Evolutionary conservation across 768 basidiomycete genomes (phyloP).

Genomic region (Cyathus striatus): DNA sequence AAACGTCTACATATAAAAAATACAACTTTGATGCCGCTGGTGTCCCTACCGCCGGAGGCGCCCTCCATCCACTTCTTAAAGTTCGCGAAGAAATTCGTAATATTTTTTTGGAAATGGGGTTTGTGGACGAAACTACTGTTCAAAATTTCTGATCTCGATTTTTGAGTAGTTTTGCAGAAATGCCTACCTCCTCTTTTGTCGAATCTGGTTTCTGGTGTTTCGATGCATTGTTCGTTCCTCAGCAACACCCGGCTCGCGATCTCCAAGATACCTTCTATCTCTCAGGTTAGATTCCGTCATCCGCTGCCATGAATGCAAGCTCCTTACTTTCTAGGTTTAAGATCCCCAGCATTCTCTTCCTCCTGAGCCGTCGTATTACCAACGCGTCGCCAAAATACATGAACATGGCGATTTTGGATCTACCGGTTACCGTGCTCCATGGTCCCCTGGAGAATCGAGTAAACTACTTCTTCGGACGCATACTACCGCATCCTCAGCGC

Average conservation of each 20-base stretch:
- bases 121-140: conserved; percentile 1
- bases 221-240: conserved; percentile 96
- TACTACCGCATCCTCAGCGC: conserved; percentile 90
- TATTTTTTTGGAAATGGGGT: conserved; percentile 99
- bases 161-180: conserved; percentile 95
- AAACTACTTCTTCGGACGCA: conserved; percentile 95
- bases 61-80: conserved; percentile 93
- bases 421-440: conserved; percentile 94
- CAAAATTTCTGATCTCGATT: conserved; percentile 3
- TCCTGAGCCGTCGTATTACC: conserved; percentile 81
- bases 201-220: conserved; percentile 99
- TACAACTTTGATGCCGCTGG: conserved; percentile 99
- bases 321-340: conserved; percentile 15
- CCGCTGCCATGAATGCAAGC: neutral
- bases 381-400: conserved; percentile 79
- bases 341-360: conserved; percentile 76
- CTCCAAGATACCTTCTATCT: conserved; percentile 98
- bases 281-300: conserved; percentile 54
- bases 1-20: conserved; percentile 89
- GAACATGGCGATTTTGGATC: conserved; percentile 87
- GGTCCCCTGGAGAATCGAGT: conserved; percentile 87
- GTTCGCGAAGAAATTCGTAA: conserved; percentile 96
- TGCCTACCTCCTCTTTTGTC: conserved; percentile 94
- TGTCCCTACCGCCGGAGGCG: conserved; percentile 82
- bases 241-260: conserved; percentile 97